These are phyloP conservation scores for Andalucia godoyi DNA, from an alignment of 78 protist species.

Conservation along the genomic window DNA sequence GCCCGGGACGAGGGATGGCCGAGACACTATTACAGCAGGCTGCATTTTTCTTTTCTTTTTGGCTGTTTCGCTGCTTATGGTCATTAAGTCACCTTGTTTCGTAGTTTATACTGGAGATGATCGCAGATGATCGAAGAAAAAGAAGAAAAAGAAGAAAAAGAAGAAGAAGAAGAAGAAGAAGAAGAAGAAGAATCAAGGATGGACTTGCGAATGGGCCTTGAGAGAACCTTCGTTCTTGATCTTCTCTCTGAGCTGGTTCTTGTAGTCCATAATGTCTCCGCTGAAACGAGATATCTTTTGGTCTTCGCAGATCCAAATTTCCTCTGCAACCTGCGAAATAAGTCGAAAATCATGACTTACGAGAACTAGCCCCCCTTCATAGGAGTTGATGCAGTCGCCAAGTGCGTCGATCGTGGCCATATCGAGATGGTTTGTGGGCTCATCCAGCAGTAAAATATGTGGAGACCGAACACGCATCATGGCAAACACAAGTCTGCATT, in stretches of 20 bases:
- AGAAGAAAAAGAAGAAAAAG: too few relatives aligned
- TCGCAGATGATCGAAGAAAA: too few relatives aligned
- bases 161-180: too few relatives aligned
- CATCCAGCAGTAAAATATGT: slow-evolving; percentile 75
- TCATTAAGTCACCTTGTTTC: too few relatives aligned
- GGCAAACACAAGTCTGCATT: background rate
- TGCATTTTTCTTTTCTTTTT: too few relatives aligned
- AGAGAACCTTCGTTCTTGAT: too few relatives aligned
- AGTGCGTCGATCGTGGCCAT: slow-evolving; percentile 60
- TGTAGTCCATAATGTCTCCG: slow-evolving; percentile 44
- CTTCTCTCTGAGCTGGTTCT: slow-evolving; percentile 1
- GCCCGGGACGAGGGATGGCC: too few relatives aligned
- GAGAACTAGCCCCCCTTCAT: slow-evolving; percentile 55
- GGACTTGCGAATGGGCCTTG: too few relatives aligned
- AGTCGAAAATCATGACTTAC: slow-evolving; percentile 60
- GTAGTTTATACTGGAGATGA: too few relatives aligned
- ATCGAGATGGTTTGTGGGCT: slow-evolving; percentile 90
- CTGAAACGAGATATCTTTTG: slow-evolving; percentile 6
- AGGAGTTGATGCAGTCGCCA: background rate
- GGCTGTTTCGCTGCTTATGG: too few relatives aligned
- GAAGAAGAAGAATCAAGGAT: too few relatives aligned
- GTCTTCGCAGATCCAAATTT: slow-evolving; percentile 46
- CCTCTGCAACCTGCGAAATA: slow-evolving; percentile 25
- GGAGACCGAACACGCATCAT: background rate
- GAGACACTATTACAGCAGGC: too few relatives aligned